Conservation (phyloP, 176 grass and related monocot species). For the Tuctoria greenei region DNA sequence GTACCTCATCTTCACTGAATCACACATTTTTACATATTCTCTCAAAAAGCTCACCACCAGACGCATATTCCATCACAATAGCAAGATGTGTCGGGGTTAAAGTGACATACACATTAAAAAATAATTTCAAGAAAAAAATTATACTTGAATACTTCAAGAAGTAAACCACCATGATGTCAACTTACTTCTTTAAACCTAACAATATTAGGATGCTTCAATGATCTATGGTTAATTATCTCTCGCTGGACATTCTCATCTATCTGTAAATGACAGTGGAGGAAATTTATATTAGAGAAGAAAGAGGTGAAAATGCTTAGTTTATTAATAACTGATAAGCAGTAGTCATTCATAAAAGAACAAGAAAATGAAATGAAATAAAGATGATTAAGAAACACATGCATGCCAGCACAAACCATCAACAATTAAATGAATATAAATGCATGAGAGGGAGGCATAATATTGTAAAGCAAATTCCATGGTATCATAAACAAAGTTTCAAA, state of each 20-base stretch:
- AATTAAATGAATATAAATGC: slow-evolving; percentile 4
- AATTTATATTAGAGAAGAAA: slow-evolving; percentile 38
- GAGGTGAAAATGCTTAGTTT: background rate
- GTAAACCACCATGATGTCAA: background rate
- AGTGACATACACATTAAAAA: slow-evolving; percentile 63
- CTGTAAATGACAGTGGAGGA: slow-evolving; percentile 49
- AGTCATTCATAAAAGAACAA: background rate
- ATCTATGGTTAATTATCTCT: slow-evolving; percentile 99
- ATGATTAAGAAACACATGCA: slow-evolving; percentile 13
- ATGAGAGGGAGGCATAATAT: background rate
- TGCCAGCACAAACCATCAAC: background rate
- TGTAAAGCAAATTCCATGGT: background rate
- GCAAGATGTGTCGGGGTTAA: slow-evolving; percentile 99
- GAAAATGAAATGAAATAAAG: background rate
- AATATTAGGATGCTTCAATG: slow-evolving; percentile 94
- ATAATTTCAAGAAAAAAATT: slow-evolving; percentile 1
- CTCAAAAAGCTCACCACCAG: slow-evolving; percentile 94
- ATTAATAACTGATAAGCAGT: background rate
- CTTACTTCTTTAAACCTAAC: slow-evolving; percentile 99
- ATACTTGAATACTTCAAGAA: background rate
- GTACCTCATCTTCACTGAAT: slow-evolving; percentile 95
- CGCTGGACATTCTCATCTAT: slow-evolving; percentile 99
- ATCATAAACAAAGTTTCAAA: background rate
- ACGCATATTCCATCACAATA: slow-evolving; percentile 99
- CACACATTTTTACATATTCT: slow-evolving; percentile 88